Evolutionary conservation across 2,329 filamentous ascomycete genomes (phyloP).

Genomic region (Daldinia sp.): DNA sequence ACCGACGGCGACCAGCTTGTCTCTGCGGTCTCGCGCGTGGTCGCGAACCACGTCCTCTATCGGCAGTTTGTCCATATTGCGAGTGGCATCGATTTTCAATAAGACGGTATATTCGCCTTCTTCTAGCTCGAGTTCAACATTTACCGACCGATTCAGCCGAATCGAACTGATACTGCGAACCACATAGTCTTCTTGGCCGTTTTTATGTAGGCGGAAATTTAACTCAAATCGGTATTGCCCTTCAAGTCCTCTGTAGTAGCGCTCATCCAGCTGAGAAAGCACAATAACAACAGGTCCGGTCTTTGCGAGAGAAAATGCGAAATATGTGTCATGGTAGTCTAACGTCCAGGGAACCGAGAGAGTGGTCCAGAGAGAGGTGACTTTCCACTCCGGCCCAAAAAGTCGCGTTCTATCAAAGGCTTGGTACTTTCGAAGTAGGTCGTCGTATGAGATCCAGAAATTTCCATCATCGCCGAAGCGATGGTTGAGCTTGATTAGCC

Average conservation of each 20-base stretch:
- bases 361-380: constrained; percentile 62
- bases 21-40: constrained; percentile 71
- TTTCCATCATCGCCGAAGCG: constrained; percentile 82
- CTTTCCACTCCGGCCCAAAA: constrained; percentile 67
- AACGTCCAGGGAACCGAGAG: constrained; percentile 67
- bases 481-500: constrained; percentile 78
- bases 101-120: constrained; percentile 81
- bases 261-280: constrained; percentile 67
- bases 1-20: constrained; percentile 80
- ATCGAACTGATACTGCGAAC: constrained; percentile 66
- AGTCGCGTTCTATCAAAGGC: constrained; percentile 69
- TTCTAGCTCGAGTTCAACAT: constrained; percentile 79
- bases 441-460: constrained; percentile 71
- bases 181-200: constrained; percentile 64
- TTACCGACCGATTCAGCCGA: constrained; percentile 78
- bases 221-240: constrained; percentile 68
- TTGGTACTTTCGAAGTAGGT: constrained; percentile 69
- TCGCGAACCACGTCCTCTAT: constrained; percentile 76
- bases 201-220: constrained; percentile 66
- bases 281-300: constrained; percentile 66
- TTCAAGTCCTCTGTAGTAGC: constrained; percentile 68
- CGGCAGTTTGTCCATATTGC: constrained; percentile 61
- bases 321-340: constrained; percentile 67
- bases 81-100: constrained; percentile 77
- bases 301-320: constrained; percentile 63